Conservation (phyloP, 768 basidiomycete genomes). For the Panaeolus papilionaceus region DNA sequence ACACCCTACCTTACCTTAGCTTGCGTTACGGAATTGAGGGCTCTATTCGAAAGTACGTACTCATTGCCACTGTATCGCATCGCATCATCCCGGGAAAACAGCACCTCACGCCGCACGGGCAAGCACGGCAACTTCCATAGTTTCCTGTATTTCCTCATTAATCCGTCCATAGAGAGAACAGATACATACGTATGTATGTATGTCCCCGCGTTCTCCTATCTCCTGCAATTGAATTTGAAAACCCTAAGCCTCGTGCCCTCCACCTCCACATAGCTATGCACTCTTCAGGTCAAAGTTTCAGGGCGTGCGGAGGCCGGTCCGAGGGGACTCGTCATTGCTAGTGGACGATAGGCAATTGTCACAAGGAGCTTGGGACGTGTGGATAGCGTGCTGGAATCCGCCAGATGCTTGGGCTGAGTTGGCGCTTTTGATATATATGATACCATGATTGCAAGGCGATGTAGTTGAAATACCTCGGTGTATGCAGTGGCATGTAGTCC, state of each 20-base stretch:
- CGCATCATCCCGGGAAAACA: no score
- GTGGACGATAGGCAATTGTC: background rate
- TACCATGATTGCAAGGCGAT: background rate
- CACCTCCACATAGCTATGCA: conserved; percentile 7
- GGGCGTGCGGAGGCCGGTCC: background rate
- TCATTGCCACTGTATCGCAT: no score
- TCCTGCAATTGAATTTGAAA: background rate
- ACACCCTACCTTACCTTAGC: no score
- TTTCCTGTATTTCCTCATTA: background rate
- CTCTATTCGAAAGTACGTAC: no score
- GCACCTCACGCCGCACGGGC: no score
- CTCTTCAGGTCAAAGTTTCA: background rate
- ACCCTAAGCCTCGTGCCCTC: conserved; percentile 5
- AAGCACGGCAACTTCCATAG: no score
- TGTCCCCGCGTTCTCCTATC: conserved; percentile 4
- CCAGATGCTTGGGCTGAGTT: background rate
- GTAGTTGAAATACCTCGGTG: background rate
- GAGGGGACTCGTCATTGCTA: background rate
- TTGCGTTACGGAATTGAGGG: no score
- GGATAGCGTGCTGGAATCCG: background rate
- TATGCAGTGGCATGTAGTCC: no score
- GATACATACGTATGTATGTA: no score
- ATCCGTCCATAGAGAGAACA: background rate
- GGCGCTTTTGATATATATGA: no score
- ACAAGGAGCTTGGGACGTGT: background rate